Percentiles rank a stretch among this genome's conserved stretches.
These are phyloP conservation scores for Cercospora sp. DNA, from an alignment of 2,329 filamentous ascomycete species.

Conservation along the genomic window DNA sequence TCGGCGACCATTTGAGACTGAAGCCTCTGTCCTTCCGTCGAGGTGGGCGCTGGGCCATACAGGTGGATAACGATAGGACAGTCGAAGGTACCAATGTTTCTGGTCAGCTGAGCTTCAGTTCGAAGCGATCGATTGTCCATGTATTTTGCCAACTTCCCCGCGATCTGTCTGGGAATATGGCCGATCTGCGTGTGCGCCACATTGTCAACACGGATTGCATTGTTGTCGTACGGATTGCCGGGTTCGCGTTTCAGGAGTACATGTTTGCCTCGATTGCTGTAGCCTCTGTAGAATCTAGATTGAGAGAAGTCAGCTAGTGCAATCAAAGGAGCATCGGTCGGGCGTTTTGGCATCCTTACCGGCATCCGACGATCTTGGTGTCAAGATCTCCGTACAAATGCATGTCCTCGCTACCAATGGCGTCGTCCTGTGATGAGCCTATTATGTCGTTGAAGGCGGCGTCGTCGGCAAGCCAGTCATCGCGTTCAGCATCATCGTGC, in stretches of 20 bases:
- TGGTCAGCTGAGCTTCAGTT: slow-evolving; percentile 69
- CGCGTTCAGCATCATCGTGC: slow-evolving; percentile 21
- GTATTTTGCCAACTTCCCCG: slow-evolving; percentile 71
- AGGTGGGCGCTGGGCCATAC: slow-evolving; percentile 58
- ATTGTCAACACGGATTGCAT: slow-evolving; percentile 78
- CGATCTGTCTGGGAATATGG: slow-evolving; percentile 69
- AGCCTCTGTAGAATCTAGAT: not conserved
- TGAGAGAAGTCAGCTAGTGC: not conserved
- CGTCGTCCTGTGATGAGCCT: slow-evolving; percentile 35
- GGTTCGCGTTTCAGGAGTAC: slow-evolving; percentile 67
- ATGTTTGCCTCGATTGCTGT: slow-evolving; percentile 62
- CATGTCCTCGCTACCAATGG: slow-evolving; percentile 32
- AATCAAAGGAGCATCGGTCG: too few relatives aligned
- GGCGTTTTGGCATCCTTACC: not conserved
- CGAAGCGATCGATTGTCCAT: slow-evolving; percentile 62
- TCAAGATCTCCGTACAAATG: slow-evolving; percentile 43
- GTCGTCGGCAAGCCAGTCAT: slow-evolving; percentile 34
- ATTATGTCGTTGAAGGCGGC: slow-evolving; percentile 37
- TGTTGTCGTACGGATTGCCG: slow-evolving; percentile 63
- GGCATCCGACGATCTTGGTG: slow-evolving; percentile 60
- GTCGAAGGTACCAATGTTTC: slow-evolving; percentile 65
- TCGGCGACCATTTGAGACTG: slow-evolving; percentile 64
- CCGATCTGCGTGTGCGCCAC: slow-evolving; percentile 75
- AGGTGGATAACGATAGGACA: slow-evolving; percentile 67
- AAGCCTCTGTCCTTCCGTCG: slow-evolving; percentile 51